Base-by-base conservation (phyloP, 768 basidiomycete genomes). In the Lactifluus volemus region DNA sequence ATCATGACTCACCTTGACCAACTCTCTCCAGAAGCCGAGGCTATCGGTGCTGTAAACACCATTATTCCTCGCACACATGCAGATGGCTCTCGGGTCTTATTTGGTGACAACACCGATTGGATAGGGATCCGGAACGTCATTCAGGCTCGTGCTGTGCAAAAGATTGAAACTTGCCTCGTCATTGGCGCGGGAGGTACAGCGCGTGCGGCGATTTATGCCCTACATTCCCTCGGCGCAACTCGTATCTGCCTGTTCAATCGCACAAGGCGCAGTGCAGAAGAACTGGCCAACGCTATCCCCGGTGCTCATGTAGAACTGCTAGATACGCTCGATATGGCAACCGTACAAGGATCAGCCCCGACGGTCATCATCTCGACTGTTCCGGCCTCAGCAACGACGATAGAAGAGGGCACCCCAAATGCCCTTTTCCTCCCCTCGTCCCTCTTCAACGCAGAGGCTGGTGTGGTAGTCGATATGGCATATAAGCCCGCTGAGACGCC, bases 81-180 rank as follows among this genome's bases (percentile, higher is more conserved):
- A 1, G 74, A 76, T 36, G 81, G 80, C 2, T 69, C 73, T 2
- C 73, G 74, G 9, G 74, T 79, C n/a, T 76, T 98, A 17, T 78
- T 81, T 48, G 97, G 97, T 2, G 94, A 98, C 68, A 99, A 98
- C 75, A 97, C 95, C 0, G 97, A 98, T 69, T 98, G 96, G 88
- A 73, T 90, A 50, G 96, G 92, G 0, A 95, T 99, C 66, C 79
- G 79, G 15, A 77, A 84, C 17, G 80, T 77, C 66, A 79, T 85
- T 55, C 67, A 68, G 14, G 70, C 75, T 2, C 76, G 75, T 3
- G 61, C 58, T 47, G 62, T 67, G 68, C 71, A 47, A 65, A 73
- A 48, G 63, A 81, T 66, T 63, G 76, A 74, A 38, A 79, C 84
- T 0, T 89, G 81, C 19, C 79, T 98, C 59, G 86, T 99, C 57